Conservation (phyloP, 805 yeast species). For the Isabelozyma pseudorhagii region DNA sequence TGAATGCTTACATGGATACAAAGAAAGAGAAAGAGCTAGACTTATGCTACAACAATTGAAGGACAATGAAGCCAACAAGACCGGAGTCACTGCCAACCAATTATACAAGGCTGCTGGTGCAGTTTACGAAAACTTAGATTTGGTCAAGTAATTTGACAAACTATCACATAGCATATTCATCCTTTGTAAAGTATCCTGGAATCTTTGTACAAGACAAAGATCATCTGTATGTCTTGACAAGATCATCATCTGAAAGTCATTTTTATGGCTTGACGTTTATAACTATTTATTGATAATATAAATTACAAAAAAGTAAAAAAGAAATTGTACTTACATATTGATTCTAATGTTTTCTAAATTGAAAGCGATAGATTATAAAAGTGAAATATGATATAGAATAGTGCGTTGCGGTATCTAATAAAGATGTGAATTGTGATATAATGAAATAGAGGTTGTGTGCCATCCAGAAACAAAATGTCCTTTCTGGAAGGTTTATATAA, state of each 20-base stretch:
- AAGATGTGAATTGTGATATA: background rate
- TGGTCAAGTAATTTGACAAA: slow-evolving; percentile 14
- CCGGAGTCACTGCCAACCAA: slow-evolving; percentile 41
- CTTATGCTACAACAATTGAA: slow-evolving; percentile 45
- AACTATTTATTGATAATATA: background rate
- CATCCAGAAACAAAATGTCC: background rate
- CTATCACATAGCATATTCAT: background rate
- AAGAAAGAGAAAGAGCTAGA: slow-evolving; percentile 44
- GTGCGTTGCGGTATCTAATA: background rate
- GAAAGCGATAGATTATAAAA: background rate
- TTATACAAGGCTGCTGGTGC: slow-evolving; percentile 40
- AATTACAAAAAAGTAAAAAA: too few relatives aligned
- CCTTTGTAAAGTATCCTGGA: background rate
- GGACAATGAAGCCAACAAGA: slow-evolving; percentile 38
- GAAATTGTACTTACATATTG: too few relatives aligned
- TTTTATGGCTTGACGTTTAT: background rate
- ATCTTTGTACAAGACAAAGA: background rate
- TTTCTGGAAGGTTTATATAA: too few relatives aligned
- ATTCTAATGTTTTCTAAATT: too few relatives aligned
- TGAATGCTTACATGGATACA: slow-evolving; percentile 46
- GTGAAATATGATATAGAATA: background rate
- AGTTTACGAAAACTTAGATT: slow-evolving; percentile 42
- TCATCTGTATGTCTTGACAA: background rate
- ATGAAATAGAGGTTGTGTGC: background rate
- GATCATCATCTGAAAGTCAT: background rate